A percentile compares a stretch with the other conserved stretches of the same genome.
Conservation (phyloP, 140 eudicot genomes). For the Erigeron philadelphicus region DNA sequence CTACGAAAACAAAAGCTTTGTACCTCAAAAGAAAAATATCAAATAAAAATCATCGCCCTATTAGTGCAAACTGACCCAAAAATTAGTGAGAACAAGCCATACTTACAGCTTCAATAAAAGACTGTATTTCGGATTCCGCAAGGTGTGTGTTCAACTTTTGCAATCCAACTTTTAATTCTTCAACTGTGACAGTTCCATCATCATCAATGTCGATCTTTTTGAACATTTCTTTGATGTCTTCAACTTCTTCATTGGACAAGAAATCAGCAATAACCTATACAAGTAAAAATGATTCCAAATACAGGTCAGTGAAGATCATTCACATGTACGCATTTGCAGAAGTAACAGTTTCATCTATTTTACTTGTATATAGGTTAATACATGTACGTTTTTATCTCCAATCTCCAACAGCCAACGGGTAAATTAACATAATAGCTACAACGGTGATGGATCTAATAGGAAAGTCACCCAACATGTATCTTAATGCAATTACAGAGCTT, state of each 20-base stretch:
- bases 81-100: constrained; percentile 14
- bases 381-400: too few species aligned
- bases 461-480: too few species aligned
- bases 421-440: too few species aligned
- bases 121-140: constrained; percentile 74
- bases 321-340: too few species aligned
- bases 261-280: constrained; percentile 81
- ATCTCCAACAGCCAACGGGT: too few species aligned
- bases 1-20: too few species aligned
- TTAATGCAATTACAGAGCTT: too few species aligned
- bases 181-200: constrained; percentile 69
- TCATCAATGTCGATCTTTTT: constrained; percentile 66
- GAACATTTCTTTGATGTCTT: constrained; percentile 72
- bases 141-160: constrained; percentile 55
- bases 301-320: background rate
- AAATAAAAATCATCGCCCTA: too few species aligned
- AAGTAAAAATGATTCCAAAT: background rate
- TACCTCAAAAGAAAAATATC: too few species aligned
- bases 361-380: too few species aligned
- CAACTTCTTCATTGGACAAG: constrained; percentile 82
- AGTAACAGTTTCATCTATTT: too few species aligned
- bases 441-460: too few species aligned
- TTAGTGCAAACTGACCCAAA: background rate
- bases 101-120: constrained; percentile 91
- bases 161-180: constrained; percentile 68